These are phyloP conservation scores for Yamagishiella unicocca DNA, from an alignment of 139 green algal species.

Conservation along the genomic window DNA sequence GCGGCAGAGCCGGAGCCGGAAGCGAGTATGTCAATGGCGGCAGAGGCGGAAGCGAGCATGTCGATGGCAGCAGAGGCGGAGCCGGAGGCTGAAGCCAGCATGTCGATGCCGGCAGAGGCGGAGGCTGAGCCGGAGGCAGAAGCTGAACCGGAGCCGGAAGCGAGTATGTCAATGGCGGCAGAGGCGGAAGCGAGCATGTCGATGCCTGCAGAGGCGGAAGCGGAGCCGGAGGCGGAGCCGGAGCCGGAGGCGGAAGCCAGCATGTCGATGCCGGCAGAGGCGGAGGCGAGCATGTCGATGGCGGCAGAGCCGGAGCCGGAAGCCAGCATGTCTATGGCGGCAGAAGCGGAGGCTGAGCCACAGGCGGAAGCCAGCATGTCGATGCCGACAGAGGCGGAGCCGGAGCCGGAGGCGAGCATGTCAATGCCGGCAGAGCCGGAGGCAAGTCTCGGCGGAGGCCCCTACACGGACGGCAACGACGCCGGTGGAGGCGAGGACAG, in stretches of 20 bases:
- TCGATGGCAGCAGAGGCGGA: not conserved
- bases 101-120: too few species aligned
- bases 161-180: too few species aligned
- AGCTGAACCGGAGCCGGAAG: too few species aligned
- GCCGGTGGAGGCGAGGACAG: too few species aligned
- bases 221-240: not conserved
- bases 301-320: not conserved
- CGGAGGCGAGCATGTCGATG: not conserved
- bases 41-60: not conserved
- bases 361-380: not conserved
- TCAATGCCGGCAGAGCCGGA: not conserved
- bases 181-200: not conserved
- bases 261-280: not conserved
- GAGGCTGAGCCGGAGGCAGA: too few species aligned
- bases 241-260: not conserved
- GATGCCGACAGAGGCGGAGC: not conserved
- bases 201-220: not conserved
- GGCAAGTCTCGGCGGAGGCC: too few species aligned
- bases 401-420: not conserved
- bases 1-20: not conserved
- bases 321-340: not conserved
- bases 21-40: not conserved
- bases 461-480: too few species aligned
- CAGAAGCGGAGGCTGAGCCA: not conserved
- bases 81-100: too few species aligned